Evolutionary conservation across 176 grass and related monocot genomes (phyloP), one percentile per base, ranked within the genome.

Genomic region (Guadua angustifolia): DNA sequence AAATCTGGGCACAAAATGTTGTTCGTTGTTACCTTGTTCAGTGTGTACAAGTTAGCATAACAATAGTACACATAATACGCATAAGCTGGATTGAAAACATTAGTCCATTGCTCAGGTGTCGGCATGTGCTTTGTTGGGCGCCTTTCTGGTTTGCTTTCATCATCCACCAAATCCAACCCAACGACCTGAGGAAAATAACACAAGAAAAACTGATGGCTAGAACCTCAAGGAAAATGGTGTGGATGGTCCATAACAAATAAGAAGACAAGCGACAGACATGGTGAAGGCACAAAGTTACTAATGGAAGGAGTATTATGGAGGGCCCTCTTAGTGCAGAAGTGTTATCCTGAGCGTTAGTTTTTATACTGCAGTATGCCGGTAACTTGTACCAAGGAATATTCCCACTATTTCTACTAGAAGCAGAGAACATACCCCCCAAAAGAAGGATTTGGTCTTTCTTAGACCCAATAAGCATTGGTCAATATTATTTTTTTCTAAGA

Each of bases 141-240:
- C 60, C 95, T 97, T 87, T 97, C 95, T 62, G 95, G 92, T 89
- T 97, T 97, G 89, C 95, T 97, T 90, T 97, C 95, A 93, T 97
- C 95, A 89, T 97, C 95, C 77, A 97, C 95, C 90, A 97, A 92
- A 92, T 97, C 95, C 75, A 97, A 88, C 38, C 95, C 95, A 29
- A 97, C 92, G 50, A 97, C 90, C 95, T 97, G 88, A 85, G 84
- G 50, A 60, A 77, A 69, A 69, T 12, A 76, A 44, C 3, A 79
- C 19, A 39, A 58, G 15, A 53, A 25, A 61, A 29, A 51, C 13
- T 8, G 24, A 61, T 78, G 5, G 60, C 16, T 65, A 16, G 4
- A 56, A 47, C 55, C 7, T 32, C 16, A 75, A 66, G 35, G 5
- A 71, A 21, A 69, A 81, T 42, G 22, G 21, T 59, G 40, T 26